These are phyloP conservation scores for Fomitopsis palustris DNA, from an alignment of 1,284 basidiomycete genomes.

Conservation along the genomic window DNA sequence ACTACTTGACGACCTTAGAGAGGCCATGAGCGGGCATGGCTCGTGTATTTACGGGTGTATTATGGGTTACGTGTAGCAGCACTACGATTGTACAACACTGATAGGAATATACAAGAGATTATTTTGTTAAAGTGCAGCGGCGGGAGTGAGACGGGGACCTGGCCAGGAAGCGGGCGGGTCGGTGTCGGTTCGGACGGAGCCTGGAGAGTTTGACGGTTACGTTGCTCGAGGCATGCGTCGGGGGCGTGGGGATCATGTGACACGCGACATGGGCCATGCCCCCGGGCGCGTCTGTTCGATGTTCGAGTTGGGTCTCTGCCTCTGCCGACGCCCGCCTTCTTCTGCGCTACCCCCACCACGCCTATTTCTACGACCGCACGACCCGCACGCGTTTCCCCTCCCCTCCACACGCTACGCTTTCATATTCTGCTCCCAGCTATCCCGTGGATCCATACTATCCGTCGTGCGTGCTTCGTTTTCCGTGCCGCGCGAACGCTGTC, in stretches of 20 bases:
- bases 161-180: background rate
- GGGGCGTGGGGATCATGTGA: conserved; percentile 1
- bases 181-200: background rate
- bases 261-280: background rate
- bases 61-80: conserved; percentile 7
- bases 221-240: conserved; percentile 1
- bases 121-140: background rate
- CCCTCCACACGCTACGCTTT: background rate
- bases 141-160: background rate
- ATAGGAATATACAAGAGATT: background rate
- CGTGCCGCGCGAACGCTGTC: background rate
- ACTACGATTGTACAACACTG: conserved; percentile 8
- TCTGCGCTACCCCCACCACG: background rate
- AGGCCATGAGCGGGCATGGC: conserved; percentile 9
- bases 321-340: background rate
- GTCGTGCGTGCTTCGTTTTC: background rate
- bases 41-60: conserved; percentile 10
- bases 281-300: background rate
- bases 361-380: conserved; percentile 5
- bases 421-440: background rate
- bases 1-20: conserved; percentile 13
- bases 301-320: background rate
- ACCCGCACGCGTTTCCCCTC: background rate
- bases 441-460: background rate
- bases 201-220: background rate